Evolutionary conservation across 352 stramenopile species (phyloP).

Genomic region (Phytopythium ostracodes): DNA sequence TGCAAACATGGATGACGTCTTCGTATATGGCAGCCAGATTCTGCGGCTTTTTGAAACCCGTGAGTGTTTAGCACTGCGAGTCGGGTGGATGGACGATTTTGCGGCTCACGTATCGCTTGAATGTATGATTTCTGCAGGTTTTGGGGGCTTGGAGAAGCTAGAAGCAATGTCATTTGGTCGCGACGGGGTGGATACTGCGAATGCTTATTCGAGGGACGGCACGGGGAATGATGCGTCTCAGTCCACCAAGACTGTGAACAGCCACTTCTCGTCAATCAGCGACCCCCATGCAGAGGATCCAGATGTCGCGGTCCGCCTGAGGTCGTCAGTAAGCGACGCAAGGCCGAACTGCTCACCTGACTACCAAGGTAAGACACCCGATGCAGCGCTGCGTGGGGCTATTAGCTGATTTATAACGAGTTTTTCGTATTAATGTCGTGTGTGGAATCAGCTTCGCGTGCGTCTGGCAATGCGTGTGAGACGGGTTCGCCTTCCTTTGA

Average conservation of each 20-base stretch:
- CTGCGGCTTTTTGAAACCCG: conserved; percentile 37
- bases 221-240: not conserved
- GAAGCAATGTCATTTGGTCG: not conserved
- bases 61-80: conserved; percentile 12
- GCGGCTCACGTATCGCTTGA: no score
- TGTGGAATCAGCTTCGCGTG: not conserved
- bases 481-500: not conserved
- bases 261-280: not conserved
- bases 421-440: no score
- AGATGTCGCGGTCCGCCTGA: not conserved
- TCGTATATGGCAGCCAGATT: conserved; percentile 29
- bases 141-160: not conserved
- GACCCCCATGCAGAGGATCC: not conserved
- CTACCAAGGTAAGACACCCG: not conserved
- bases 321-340: not conserved
- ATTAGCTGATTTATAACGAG: no score
- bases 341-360: not conserved
- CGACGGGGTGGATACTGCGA: not conserved
- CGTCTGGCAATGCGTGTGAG: not conserved
- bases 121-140: no score
- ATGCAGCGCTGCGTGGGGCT: not conserved
- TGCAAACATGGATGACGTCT: conserved; percentile 9
- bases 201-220: not conserved
- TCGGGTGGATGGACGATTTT: no score
- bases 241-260: not conserved